Evolutionary conservation across 192 early-diverging fungal species (phyloP).

Genomic region (Linnemannia schmuckeri): DNA sequence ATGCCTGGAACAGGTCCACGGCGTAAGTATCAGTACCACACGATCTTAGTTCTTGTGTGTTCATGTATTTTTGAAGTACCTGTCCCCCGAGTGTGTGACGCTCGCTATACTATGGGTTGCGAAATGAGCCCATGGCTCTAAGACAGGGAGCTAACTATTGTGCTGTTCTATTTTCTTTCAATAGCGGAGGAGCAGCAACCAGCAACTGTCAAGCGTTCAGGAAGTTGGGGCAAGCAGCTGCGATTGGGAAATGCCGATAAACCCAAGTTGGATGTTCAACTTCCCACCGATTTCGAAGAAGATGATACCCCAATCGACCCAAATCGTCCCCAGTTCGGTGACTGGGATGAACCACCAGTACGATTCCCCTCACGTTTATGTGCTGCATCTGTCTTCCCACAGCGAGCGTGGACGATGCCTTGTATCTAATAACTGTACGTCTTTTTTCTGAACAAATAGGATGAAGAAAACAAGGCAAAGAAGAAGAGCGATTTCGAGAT

Average conservation of each 20-base stretch:
- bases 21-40: constrained; percentile 21
- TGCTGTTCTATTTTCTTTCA: background rate
- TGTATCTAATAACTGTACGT: background rate
- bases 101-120: background rate
- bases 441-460: background rate
- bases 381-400: background rate
- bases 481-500: constrained; percentile 68
- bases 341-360: constrained; percentile 54
- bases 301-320: constrained; percentile 42
- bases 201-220: constrained; percentile 54
- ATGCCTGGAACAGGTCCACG: constrained; percentile 48
- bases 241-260: constrained; percentile 52
- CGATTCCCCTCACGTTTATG: background rate
- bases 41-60: background rate
- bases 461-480: constrained; percentile 55
- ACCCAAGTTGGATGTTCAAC: constrained; percentile 43
- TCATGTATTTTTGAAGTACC: background rate
- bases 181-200: constrained; percentile 42
- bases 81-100: background rate
- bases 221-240: constrained; percentile 56
- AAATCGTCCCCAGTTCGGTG: constrained; percentile 52
- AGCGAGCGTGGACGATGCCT: background rate
- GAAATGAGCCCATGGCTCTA: background rate
- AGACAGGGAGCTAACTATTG: background rate
- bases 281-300: constrained; percentile 47